These are phyloP conservation scores for Platanthera zijinensis DNA, from an alignment of 106 monocot species.

Conservation along the genomic window DNA sequence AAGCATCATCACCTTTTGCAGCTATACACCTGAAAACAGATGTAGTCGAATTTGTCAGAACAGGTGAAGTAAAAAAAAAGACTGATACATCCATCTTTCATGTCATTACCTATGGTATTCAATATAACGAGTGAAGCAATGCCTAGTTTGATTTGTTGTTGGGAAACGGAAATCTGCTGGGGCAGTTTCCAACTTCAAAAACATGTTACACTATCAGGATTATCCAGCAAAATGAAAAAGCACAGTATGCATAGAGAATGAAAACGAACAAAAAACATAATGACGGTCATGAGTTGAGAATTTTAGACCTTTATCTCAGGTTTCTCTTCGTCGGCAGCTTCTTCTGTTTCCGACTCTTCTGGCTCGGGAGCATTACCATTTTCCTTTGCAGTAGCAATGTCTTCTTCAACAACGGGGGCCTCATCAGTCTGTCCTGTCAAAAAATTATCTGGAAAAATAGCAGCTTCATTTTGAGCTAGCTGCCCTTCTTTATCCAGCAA, in stretches of 20 bases:
- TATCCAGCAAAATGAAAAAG: not conserved
- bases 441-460: conserved; percentile 15
- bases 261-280: no score
- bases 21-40: conserved; percentile 33
- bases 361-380: conserved; percentile 26
- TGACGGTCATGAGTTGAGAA: not conserved
- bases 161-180: conserved; percentile 98
- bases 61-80: not conserved
- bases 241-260: not conserved
- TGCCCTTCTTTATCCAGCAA: conserved; percentile 32
- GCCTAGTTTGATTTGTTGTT: conserved; percentile 95
- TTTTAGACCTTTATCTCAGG: conserved; percentile 72
- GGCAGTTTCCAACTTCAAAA: conserved; percentile 78
- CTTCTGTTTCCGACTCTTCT: conserved; percentile 29
- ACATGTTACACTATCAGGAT: not conserved
- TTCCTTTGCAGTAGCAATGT: conserved; percentile 34
- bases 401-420: conserved; percentile 17
- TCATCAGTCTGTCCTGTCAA: conserved; percentile 15
- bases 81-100: not conserved
- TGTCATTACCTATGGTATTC: conserved; percentile 76
- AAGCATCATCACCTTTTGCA: conserved; percentile 42
- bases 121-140: conserved; percentile 97
- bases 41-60: not conserved
- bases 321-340: conserved; percentile 42
- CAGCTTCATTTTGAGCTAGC: conserved; percentile 13